A percentile compares a stretch with the other conserved stretches of the same genome.
These are phyloP conservation scores for Aspergillus carbonarius DNA, from an alignment of 2,329 filamentous ascomycete genomes.

Conservation along the genomic window DNA sequence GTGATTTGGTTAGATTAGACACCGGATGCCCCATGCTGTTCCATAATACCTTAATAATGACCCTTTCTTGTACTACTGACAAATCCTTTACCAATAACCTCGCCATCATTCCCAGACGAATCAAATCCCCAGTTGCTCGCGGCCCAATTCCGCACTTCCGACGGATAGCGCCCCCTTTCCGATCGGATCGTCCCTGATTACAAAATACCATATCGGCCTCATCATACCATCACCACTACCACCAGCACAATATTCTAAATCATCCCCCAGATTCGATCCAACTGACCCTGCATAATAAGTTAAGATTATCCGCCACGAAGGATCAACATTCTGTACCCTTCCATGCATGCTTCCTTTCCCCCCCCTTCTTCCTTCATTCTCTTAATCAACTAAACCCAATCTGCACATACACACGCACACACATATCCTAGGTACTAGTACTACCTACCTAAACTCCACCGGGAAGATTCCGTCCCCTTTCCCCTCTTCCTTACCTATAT, in stretches of 20 bases:
- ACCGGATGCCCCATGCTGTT: neutral
- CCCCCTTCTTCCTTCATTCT: neutral
- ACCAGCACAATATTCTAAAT: no score
- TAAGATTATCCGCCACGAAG: neutral
- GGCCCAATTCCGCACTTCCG: slow-evolving; percentile 5
- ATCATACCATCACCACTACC: neutral
- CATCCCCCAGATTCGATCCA: neutral
- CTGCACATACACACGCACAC: no score
- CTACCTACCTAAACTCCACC: neutral
- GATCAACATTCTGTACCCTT: neutral
- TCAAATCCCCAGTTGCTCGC: neutral
- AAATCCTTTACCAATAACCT: neutral
- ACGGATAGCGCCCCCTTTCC: neutral
- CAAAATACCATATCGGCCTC: neutral
- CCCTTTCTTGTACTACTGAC: neutral
- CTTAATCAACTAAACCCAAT: neutral
- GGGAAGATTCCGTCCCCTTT: neutral
- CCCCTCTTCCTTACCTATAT: neutral
- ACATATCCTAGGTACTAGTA: no score
- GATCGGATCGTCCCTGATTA: slow-evolving; percentile 5
- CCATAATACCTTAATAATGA: neutral
- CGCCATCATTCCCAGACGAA: neutral
- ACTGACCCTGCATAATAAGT: neutral
- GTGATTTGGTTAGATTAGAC: neutral
- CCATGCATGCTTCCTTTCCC: neutral